Evolutionary conservation across 129 eudicot genomes (phyloP), one percentile per base, ranked within the genome.

Genomic region (Artemisia tridentata): DNA sequence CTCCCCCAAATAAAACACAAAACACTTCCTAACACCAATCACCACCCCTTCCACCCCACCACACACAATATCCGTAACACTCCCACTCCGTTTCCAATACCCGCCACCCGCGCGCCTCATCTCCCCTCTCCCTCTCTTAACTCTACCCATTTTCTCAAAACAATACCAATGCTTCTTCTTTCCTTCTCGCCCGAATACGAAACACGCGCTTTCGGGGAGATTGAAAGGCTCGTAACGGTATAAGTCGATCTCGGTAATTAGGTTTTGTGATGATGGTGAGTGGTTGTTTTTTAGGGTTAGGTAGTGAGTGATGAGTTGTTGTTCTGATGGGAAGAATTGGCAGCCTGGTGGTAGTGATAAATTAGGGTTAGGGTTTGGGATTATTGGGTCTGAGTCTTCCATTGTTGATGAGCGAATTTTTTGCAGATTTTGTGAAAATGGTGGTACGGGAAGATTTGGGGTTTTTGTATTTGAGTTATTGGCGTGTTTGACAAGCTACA

Each of bases 151-250:
- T 41, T 52, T 58, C 2, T 73, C 82, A 43, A 63, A 86, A 57
- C 88, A 86, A 13, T 80, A 86, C 84, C 86, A 86, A 63, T 86
- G 92, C 41, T 79, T 73, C 68, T 77, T 83, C 52, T 87, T 75
- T 53, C 84, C 85, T 4, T 80, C 73, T 18, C 65, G 74, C 41
- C 92, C 92, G 31, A 78, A 84, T 61, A 81, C 10, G 64, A 81
- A 86, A 12, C 92, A 82, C 4, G 82, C 16, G 8, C 67, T 3
- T 11, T 79, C 88, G 4, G 92, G 88, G 10, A 86, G 51, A 65
- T 79, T 72, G 50, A 81, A 84, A 5, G 92, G 88, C 11, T 84
- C 83, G 16, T 51, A 86, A 20, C 74, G 72, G 56, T 86, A 86
- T 8, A 86, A 67, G 51, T 84, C 81, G n/a, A 86, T 27, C 23